Evolutionary conservation across 148 eudicot genomes (phyloP).

Genomic region (Linanthus parryae): DNA sequence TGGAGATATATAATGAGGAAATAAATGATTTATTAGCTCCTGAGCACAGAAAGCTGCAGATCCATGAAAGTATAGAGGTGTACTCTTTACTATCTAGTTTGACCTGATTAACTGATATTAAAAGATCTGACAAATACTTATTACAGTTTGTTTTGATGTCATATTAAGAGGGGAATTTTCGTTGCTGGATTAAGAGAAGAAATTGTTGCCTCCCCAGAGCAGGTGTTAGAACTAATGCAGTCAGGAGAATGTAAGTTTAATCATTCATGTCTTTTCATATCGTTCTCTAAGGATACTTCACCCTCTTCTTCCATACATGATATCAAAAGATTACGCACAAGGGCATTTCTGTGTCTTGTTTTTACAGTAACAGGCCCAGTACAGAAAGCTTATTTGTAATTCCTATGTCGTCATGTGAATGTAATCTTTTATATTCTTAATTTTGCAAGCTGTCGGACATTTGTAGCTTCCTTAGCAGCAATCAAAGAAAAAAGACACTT

Average conservation of each 20-base stretch:
- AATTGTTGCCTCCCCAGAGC: conserved; percentile 91
- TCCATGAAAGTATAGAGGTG: conserved; percentile 95
- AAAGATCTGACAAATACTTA: background rate
- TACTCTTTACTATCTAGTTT: background rate
- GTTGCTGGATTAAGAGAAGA: conserved; percentile 98
- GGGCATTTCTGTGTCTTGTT: too few relatives aligned
- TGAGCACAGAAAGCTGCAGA: conserved; percentile 82
- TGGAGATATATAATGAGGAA: conserved; percentile 98
- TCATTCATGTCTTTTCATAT: conserved; percentile 1
- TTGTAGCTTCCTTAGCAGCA: too few relatives aligned
- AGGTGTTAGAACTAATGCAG: conserved; percentile 85
- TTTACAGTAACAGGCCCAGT: too few relatives aligned
- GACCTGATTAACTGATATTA: background rate
- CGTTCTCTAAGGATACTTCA: conserved; percentile 1
- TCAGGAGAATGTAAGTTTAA: conserved; percentile 77
- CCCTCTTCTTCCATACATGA: too few relatives aligned
- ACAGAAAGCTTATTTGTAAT: too few relatives aligned
- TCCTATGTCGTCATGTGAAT: too few relatives aligned
- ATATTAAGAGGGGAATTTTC: conserved; percentile 76
- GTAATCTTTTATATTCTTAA: too few relatives aligned
- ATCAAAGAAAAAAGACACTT: too few relatives aligned
- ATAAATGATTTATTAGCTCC: conserved; percentile 92
- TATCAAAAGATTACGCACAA: too few relatives aligned
- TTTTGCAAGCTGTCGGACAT: too few relatives aligned
- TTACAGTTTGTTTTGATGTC: conserved; percentile 2